Conservation (phyloP, 2,329 filamentous ascomycete genomes). For the Aspergillus jensenii region DNA sequence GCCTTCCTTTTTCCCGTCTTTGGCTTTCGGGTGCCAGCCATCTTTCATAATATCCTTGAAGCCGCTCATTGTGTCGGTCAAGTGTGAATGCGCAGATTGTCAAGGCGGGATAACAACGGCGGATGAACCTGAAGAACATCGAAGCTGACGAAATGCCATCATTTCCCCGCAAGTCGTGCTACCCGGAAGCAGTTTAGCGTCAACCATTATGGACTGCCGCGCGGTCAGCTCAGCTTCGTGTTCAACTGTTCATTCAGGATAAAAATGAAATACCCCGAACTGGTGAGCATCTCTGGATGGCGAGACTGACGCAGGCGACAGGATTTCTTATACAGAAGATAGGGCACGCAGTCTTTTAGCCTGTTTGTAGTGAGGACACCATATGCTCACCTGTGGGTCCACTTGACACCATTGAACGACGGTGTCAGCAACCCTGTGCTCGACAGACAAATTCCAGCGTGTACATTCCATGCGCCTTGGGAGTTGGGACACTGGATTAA, state of each 20-base stretch:
- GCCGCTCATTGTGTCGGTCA: slow-evolving; percentile 43
- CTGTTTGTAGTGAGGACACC: background rate
- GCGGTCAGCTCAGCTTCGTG: background rate
- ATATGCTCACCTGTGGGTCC: too few species aligned
- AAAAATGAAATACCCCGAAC: too few species aligned
- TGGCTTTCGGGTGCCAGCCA: slow-evolving; percentile 56
- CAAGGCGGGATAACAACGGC: background rate
- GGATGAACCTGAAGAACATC: background rate
- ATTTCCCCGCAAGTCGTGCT: slow-evolving; percentile 5
- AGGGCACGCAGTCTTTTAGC: background rate
- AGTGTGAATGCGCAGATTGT: background rate
- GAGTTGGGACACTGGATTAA: background rate
- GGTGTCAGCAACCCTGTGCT: too few species aligned
- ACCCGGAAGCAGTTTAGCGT: slow-evolving; percentile 1
- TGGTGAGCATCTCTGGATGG: too few species aligned
- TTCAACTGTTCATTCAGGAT: background rate
- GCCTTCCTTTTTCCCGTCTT: slow-evolving; percentile 53
- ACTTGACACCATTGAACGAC: too few species aligned
- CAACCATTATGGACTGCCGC: background rate
- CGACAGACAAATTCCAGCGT: background rate
- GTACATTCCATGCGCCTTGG: background rate
- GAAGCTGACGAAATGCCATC: slow-evolving; percentile 7
- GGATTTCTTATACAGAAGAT: background rate
- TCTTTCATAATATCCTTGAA: slow-evolving; percentile 50
- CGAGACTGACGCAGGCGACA: too few species aligned